phyloP scores from a whole-genome alignment of 176 grass and related monocot species.

The Alloteropsis semialata region DNA sequence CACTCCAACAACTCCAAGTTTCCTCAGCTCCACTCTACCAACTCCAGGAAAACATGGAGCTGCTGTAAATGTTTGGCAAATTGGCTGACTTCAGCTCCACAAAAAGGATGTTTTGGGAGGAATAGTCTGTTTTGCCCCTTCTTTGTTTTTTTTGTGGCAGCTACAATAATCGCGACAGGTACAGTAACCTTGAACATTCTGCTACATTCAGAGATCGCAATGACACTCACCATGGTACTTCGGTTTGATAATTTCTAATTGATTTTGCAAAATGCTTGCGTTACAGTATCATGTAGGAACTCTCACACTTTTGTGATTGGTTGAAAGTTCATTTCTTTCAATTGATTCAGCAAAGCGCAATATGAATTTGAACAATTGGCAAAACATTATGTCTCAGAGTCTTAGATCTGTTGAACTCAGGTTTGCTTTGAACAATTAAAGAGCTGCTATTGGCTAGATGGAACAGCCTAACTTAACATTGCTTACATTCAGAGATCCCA shows the following conservation, averaged over 20 bases:
- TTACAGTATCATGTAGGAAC: too few species aligned
- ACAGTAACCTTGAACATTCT: background rate
- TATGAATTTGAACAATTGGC: background rate
- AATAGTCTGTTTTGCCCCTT: too few species aligned
- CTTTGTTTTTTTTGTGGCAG: too few species aligned
- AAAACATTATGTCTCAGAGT: background rate
- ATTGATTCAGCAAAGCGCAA: background rate
- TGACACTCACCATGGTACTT: background rate
- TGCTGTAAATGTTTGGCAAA: too few species aligned
- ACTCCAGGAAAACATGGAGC: too few species aligned
- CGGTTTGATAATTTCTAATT: too few species aligned
- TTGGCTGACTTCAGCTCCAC: too few species aligned
- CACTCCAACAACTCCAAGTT: too few species aligned
- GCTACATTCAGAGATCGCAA: background rate
- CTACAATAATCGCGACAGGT: too few species aligned
- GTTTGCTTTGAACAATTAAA: background rate
- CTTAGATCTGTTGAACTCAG: background rate
- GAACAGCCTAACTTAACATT: background rate
- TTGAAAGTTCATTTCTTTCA: background rate
- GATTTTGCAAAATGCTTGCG: too few species aligned
- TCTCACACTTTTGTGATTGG: background rate
- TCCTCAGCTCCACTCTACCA: too few species aligned
- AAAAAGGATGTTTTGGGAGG: too few species aligned
- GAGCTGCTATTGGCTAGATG: background rate
- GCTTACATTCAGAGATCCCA: background rate